Percentiles rank a stretch among this genome's conserved stretches.
These are phyloP conservation scores for Phytophthora sp. DNA, from an alignment of 352 stramenopile species.

Conservation along the genomic window DNA sequence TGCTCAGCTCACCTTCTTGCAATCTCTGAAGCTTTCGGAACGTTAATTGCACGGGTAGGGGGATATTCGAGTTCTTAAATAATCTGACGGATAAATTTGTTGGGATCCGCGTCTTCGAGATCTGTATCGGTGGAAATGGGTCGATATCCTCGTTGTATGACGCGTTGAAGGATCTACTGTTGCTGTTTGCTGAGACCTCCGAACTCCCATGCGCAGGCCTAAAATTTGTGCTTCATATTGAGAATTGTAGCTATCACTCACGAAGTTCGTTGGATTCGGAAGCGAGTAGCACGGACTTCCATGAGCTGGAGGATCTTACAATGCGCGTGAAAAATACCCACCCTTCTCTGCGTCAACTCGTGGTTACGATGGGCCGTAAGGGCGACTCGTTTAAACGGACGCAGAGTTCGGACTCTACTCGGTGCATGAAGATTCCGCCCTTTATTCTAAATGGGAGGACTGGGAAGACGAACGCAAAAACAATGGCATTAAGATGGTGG, in stretches of 20 bases:
- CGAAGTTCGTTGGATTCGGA: slow-evolving; percentile 1
- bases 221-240: slow-evolving; percentile 22
- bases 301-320: slow-evolving; percentile 11
- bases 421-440: neutral
- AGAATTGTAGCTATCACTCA: slow-evolving; percentile 26
- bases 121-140: slow-evolving; percentile 28
- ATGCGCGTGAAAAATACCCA: slow-evolving; percentile 17
- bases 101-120: slow-evolving; percentile 37
- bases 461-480: slow-evolving; percentile 12
- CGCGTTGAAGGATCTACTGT: slow-evolving; percentile 14
- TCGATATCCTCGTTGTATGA: slow-evolving; percentile 38
- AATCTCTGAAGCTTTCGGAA: slow-evolving; percentile 36
- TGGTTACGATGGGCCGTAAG: slow-evolving; percentile 8
- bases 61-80: slow-evolving; percentile 42
- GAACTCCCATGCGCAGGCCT: slow-evolving; percentile 4
- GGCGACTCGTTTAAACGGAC: slow-evolving; percentile 12
- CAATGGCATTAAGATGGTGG: no score
- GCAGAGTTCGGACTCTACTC: slow-evolving; percentile 26
- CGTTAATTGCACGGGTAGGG: slow-evolving; percentile 41
- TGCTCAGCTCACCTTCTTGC: slow-evolving; percentile 37
- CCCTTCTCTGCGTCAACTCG: slow-evolving; percentile 19
- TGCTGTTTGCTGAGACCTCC: neutral
- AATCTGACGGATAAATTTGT: slow-evolving; percentile 23
- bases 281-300: slow-evolving; percentile 14
- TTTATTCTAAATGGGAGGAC: slow-evolving; percentile 23